Percentiles rank a stretch among this genome's conserved stretches.
These are phyloP conservation scores for Myrmaecium sp. DNA, from an alignment of 2,329 filamentous ascomycete genomes.

Conservation along the genomic window DNA sequence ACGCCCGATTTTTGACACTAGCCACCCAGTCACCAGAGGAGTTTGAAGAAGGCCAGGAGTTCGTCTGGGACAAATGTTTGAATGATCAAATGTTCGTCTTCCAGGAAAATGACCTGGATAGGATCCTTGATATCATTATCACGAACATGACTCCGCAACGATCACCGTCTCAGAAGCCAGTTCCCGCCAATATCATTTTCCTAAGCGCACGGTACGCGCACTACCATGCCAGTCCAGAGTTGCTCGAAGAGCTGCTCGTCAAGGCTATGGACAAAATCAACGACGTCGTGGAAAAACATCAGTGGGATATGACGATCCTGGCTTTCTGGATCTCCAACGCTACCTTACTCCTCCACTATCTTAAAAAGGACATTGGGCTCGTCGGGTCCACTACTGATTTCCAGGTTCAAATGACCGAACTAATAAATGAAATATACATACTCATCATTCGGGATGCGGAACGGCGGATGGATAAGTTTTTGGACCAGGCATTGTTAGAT, in stretches of 20 bases:
- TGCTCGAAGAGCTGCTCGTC: conserved; percentile 64
- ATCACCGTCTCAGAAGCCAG: conserved; percentile 91
- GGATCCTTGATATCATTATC: conserved; percentile 87
- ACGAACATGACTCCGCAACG: conserved; percentile 96
- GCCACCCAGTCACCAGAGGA: conserved; percentile 47
- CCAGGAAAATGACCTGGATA: conserved; percentile 80
- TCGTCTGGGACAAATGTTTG: conserved; percentile 85
- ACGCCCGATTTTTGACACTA: neutral
- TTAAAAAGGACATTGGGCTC: conserved; percentile 82
- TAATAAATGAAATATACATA: conserved; percentile 97
- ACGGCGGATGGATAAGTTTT: conserved; percentile 83
- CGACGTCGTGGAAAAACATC: conserved; percentile 81
- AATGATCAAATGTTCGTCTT: conserved; percentile 99
- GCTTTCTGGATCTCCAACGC: conserved; percentile 99
- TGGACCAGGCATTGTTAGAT: conserved; percentile 87
- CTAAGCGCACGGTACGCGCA: conserved; percentile 90
- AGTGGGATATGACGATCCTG: conserved; percentile 99
- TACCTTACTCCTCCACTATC: conserved; percentile 83
- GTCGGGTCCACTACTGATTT: conserved; percentile 71
- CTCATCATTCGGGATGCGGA: conserved; percentile 93
- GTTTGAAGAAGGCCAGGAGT: conserved; percentile 79
- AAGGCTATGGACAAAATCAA: conserved; percentile 94
- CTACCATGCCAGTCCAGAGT: conserved; percentile 78
- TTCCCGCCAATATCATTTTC: conserved; percentile 94
- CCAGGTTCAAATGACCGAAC: conserved; percentile 79